Evolutionary conservation across 257 asterid species (phyloP), one percentile per base, ranked within the genome.

Genomic region (Penstemon newberryi): DNA sequence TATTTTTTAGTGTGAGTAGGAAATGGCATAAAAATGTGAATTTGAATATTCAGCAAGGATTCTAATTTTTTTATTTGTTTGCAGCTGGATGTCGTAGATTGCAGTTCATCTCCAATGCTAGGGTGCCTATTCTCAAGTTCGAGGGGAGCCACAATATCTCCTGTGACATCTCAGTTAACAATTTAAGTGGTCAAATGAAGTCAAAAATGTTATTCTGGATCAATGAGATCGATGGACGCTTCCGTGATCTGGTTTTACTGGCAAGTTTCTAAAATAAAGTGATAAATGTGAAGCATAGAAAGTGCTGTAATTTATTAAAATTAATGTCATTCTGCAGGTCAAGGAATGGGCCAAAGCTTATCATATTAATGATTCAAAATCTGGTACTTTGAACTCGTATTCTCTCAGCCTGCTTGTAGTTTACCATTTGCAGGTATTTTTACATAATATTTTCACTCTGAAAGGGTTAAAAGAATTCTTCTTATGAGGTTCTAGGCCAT

Each of bases 261-360:
- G 99, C 78, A 84, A 59, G 89, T 84, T 75, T 69, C 63, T 75
- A 6, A 41, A 43, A 65, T 58, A 15, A 36, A 73, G 56, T 55
- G 38, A 39, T 65, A 8, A 53, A 61, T 60, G 8, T 69, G 65
- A 67, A 71, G 11, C 41, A 46, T 25, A 39, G 43, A 38, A 60
- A 12, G 63, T 59, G 11, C 37, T 62, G 69, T 5, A 36, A 53
- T 41, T 36, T 80, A 61, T 72, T 76, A 36, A 44, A 54, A 41
- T 67, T 33, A 72, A 59, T 76, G 55, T 60, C 51, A 75, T 69
- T 78, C 46, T 77, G 91, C 89, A 94, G 99, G 96, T 91, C 72
- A 94, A 94, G 78, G 96, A 91, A 76, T 94, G 99, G 99, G 96
- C 99, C 44, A 89, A 86, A 80, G 73, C 86, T 63, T 90, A 91